Evolutionary conservation across 768 basidiomycete species (phyloP).

Genomic region (Amanita muscaria): DNA sequence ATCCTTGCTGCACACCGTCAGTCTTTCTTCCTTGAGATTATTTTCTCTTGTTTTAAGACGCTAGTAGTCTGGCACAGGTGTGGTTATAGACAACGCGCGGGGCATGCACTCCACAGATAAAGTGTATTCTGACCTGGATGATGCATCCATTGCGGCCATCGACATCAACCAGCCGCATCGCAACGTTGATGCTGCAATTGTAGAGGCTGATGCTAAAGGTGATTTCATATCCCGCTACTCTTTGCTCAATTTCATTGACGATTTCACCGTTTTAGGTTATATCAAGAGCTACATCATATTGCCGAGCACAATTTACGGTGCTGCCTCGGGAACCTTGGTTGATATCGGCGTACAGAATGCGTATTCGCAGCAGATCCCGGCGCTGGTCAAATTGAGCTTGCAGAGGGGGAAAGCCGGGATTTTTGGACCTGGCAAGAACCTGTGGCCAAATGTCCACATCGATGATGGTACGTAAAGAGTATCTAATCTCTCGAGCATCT

Average conservation of each 20-base stretch:
- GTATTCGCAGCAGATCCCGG: constrained; percentile 45
- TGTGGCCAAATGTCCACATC: constrained; percentile 51
- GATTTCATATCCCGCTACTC: not conserved
- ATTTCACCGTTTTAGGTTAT: constrained; percentile 31
- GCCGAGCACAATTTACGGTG: constrained; percentile 53
- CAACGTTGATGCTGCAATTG: constrained; percentile 36
- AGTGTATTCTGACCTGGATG: constrained; percentile 42
- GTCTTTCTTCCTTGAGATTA: constrained; percentile 3
- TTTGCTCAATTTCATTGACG: not conserved
- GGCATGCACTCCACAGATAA: constrained; percentile 28
- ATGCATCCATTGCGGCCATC: constrained; percentile 37
- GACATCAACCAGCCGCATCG: constrained; percentile 39
- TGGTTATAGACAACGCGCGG: constrained; percentile 35
- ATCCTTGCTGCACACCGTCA: constrained; percentile 53
- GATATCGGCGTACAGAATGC: constrained; percentile 44
- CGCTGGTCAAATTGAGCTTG: constrained; percentile 34
- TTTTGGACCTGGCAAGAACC: constrained; percentile 47
- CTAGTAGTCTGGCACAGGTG: constrained; percentile 42
- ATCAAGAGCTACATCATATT: constrained; percentile 41
- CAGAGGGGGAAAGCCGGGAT: constrained; percentile 42
- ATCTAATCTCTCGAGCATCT: not conserved
- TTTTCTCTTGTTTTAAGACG: not conserved
- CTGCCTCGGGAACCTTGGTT: constrained; percentile 38
- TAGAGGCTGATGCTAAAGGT: constrained; percentile 43
- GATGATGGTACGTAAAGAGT: constrained; percentile 33